Evolutionary conservation across 2,329 filamentous ascomycete genomes (phyloP).

Genomic region (Verticillium tricorpus): DNA sequence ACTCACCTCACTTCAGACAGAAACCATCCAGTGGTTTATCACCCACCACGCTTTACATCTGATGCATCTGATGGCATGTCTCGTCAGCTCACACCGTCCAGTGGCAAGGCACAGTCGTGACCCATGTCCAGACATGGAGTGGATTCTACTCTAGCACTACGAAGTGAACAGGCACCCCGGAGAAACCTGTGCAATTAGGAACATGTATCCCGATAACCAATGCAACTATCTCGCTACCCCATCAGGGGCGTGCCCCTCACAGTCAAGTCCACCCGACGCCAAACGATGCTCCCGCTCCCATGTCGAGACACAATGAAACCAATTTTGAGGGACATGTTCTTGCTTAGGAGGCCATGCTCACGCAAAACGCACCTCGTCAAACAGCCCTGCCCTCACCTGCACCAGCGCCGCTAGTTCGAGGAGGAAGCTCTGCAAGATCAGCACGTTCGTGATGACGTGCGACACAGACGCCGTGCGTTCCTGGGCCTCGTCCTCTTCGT

Average conservation of each 20-base stretch:
- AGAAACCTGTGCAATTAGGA: neutral
- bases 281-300: conserved; percentile 2
- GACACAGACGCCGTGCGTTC: conserved; percentile 60
- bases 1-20: no score
- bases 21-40: no score
- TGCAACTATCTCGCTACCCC: neutral
- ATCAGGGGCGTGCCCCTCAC: no score
- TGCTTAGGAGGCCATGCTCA: conserved; percentile 15
- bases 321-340: neutral
- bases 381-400: conserved; percentile 69
- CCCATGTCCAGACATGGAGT: neutral
- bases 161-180: neutral
- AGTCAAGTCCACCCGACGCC: neutral
- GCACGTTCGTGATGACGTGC: conserved; percentile 74
- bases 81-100: no score
- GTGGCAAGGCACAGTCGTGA: no score
- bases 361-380: conserved; percentile 68
- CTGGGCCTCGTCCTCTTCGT: conserved; percentile 18
- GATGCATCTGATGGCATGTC: no score
- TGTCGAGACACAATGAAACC: neutral
- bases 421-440: conserved; percentile 75
- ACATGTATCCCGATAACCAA: neutral
- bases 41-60: no score
- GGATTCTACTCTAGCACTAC: neutral
- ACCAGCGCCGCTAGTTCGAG: conserved; percentile 71